Conservation (phyloP, 1,284 basidiomycete genomes). For the Apiotrichum siamense region DNA sequence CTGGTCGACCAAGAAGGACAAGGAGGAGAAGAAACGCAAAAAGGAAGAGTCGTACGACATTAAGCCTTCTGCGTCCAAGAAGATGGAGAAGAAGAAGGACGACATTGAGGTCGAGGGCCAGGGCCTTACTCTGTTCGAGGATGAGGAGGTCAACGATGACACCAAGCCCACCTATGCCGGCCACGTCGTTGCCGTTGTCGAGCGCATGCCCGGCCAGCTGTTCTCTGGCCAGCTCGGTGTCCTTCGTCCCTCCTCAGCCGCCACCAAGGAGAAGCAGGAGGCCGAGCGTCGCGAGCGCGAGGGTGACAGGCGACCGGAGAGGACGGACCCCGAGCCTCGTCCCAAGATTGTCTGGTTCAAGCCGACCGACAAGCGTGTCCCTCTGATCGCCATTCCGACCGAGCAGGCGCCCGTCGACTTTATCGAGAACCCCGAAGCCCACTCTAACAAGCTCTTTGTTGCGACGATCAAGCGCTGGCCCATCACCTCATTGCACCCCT, state of each 20-base stretch:
- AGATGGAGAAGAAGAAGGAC: slow-evolving; percentile 99
- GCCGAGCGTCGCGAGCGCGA: slow-evolving; percentile 94
- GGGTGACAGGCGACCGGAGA: slow-evolving; percentile 63
- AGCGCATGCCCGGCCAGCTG: slow-evolving; percentile 96
- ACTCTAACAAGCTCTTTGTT: slow-evolving; percentile 86
- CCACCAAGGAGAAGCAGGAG: slow-evolving; percentile 99
- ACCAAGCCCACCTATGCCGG: slow-evolving; percentile 79
- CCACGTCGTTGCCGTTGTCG: slow-evolving; percentile 97
- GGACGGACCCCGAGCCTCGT: slow-evolving; percentile 67
- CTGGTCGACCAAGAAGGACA: slow-evolving; percentile 99
- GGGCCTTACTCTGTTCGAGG: slow-evolving; percentile 90
- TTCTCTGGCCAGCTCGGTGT: slow-evolving; percentile 96
- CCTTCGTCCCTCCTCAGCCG: slow-evolving; percentile 90
- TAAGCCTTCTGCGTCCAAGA: slow-evolving; percentile 67
- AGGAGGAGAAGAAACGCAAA: slow-evolving; percentile 99
- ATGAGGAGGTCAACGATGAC: slow-evolving; percentile 96
- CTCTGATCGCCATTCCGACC: slow-evolving; percentile 97
- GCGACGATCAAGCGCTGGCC: slow-evolving; percentile 93
- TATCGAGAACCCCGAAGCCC: slow-evolving; percentile 85
- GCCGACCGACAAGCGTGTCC: slow-evolving; percentile 98
- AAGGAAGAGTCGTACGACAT: slow-evolving; percentile 91
- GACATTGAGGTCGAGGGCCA: slow-evolving; percentile 99
- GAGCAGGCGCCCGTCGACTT: slow-evolving; percentile 97
- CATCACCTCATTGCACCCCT: slow-evolving; percentile 91
- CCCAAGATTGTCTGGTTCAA: slow-evolving; percentile 99